These are phyloP conservation scores for Phytopythium boreale DNA, from an alignment of 352 stramenopile species.

Conservation along the genomic window DNA sequence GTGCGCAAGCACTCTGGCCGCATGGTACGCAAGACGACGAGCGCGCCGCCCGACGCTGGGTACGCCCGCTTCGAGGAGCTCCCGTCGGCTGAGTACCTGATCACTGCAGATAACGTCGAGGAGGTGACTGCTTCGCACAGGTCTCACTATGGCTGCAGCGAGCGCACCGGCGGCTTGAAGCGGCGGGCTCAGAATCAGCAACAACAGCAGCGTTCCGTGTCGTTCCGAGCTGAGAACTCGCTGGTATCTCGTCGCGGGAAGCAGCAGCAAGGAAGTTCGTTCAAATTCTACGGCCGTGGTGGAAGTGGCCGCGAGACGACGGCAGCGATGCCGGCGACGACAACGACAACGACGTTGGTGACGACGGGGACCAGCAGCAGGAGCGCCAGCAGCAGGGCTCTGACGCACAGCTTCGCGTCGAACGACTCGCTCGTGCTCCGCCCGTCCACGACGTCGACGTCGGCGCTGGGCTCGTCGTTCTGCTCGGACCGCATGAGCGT, in stretches of 20 bases:
- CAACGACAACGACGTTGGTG: slow-evolving; percentile 7
- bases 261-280: slow-evolving; percentile 41
- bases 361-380: slow-evolving; percentile 20
- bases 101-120: slow-evolving; percentile 17
- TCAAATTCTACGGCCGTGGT: slow-evolving; percentile 62
- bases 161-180: background rate
- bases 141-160: background rate
- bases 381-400: slow-evolving; percentile 23
- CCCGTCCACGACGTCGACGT: slow-evolving; percentile 34
- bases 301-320: slow-evolving; percentile 16
- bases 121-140: background rate
- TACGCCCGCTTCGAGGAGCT: slow-evolving; percentile 19
- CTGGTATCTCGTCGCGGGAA: background rate
- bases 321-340: slow-evolving; percentile 5
- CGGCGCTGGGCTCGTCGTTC: slow-evolving; percentile 37
- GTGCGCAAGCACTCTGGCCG: slow-evolving; percentile 56
- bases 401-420: slow-evolving; percentile 5
- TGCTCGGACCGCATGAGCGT: slow-evolving; percentile 67
- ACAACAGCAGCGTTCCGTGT: slow-evolving; percentile 5
- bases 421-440: slow-evolving; percentile 58
- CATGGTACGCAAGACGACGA: slow-evolving; percentile 34
- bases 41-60: slow-evolving; percentile 11
- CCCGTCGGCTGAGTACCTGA: slow-evolving; percentile 24
- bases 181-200: background rate
- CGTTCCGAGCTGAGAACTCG: slow-evolving; percentile 14